Evolutionary conservation across 352 stramenopile genomes (phyloP).

Genomic region (Phytophthora parvispora): DNA sequence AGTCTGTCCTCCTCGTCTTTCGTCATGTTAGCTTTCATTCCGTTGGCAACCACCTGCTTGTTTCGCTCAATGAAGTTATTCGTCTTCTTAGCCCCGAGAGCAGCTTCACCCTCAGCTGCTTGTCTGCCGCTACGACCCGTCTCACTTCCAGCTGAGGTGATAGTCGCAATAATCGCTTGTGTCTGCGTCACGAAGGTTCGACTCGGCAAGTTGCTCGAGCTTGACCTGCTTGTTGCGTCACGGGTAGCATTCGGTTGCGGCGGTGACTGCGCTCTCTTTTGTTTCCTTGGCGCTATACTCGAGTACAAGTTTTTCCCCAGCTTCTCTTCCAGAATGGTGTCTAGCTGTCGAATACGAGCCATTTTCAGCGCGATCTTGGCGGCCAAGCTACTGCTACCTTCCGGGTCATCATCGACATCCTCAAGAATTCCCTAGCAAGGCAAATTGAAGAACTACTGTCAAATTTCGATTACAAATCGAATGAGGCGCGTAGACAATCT

Average conservation of each 20-base stretch:
- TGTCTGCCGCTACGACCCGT: constrained; percentile 13
- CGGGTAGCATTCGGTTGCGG: constrained; percentile 5
- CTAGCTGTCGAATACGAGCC: constrained; percentile 68
- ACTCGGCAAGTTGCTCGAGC: neutral
- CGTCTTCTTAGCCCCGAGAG: constrained; percentile 15
- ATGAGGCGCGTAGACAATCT: neutral
- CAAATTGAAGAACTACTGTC: neutral
- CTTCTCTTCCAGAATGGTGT: constrained; percentile 70
- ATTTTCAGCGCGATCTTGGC: constrained; percentile 84
- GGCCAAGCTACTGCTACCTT: constrained; percentile 37
- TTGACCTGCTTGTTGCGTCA: neutral
- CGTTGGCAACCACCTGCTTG: constrained; percentile 55
- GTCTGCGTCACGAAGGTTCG: constrained; percentile 35
- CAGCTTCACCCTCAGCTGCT: neutral
- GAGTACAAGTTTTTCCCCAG: constrained; percentile 71
- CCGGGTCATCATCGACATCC: constrained; percentile 40
- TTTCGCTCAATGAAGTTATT: constrained; percentile 67
- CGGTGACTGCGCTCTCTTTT: constrained; percentile 15
- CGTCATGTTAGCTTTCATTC: constrained; percentile 66
- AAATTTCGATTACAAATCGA: neutral
- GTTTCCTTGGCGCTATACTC: constrained; percentile 30
- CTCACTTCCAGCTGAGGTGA: constrained; percentile 1
- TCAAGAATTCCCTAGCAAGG: constrained; percentile 49
- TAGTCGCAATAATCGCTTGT: neutral
- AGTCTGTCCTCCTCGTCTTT: constrained; percentile 63